Evolutionary conservation across 2,329 filamentous ascomycete species (phyloP).

Genomic region (Cercospora brassicicola): DNA sequence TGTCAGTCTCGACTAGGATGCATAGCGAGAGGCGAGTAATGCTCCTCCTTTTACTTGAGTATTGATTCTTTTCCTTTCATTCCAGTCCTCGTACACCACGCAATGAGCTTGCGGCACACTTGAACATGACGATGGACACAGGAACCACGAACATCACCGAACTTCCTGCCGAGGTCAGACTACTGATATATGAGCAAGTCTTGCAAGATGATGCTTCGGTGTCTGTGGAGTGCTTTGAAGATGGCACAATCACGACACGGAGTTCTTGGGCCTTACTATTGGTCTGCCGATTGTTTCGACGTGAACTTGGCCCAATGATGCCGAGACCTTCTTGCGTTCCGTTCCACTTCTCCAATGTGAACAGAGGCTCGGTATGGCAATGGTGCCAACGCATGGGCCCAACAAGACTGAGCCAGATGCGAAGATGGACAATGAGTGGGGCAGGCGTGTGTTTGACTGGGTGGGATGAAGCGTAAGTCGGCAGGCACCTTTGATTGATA

Average conservation of each 20-base stretch:
- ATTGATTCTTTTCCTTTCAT: background rate
- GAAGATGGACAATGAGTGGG: background rate
- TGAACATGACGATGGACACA: background rate
- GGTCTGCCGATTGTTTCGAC: background rate
- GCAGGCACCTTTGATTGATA: background rate
- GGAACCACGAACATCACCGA: background rate
- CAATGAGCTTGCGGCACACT: background rate
- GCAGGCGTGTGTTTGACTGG: constrained; percentile 3
- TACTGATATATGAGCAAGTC: constrained; percentile 7
- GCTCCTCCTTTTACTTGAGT: background rate
- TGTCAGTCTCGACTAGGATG: background rate
- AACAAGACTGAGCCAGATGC: background rate
- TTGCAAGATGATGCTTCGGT: constrained; percentile 6
- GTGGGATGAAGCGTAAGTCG: constrained; percentile 7
- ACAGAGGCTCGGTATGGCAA: background rate
- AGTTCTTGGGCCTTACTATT: background rate
- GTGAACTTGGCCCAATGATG: constrained; percentile 1
- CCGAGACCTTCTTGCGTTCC: background rate
- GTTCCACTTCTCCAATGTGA: background rate
- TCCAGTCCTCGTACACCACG: background rate
- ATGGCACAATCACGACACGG: background rate
- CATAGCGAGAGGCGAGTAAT: background rate
- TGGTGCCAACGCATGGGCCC: constrained; percentile 3
- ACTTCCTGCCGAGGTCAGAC: constrained; percentile 6
- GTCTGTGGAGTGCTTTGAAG: background rate